Evolutionary conservation across 805 yeast genomes (phyloP), one percentile per base, ranked within the genome.

Genomic region (Pichia ethanolica): DNA sequence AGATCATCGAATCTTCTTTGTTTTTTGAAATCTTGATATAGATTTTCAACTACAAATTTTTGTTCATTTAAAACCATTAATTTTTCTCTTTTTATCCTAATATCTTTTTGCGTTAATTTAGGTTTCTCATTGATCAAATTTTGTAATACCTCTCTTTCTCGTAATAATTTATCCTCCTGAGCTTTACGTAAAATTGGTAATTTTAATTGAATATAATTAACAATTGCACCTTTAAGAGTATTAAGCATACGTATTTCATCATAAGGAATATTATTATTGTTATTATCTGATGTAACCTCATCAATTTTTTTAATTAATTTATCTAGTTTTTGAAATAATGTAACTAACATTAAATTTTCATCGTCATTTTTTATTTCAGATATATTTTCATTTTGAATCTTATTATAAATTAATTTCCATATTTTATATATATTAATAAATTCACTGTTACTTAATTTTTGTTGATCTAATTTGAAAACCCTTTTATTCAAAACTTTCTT

Each of bases 51-150:
- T 52, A 91, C 65, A 56, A 78, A 90, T 56, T 74, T 73, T 59
- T 90, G 98, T 61, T 90, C 98, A 52, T 83, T 83, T 60, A 89
- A 67, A 10, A 91, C 97, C 84, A 90, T 86, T 50, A 90, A 67
- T 55, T 84, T 83, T 56, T 89, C 91, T 42, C 93, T 67, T 30
- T 73, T 66, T 45, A 73, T 73, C 40, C 89, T 72, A 9, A 85
- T 75, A 53, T 82, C 76, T 45, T 65, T 68, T 57, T 77, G 73
- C 5, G 82, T 73, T 2, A 76, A 58, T 30, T 63, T 63, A 13
- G 54, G 54, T 38, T 42, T 47, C 3, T 42, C 36, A n/a, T 45
- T 35, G 12, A 42, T 35, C 3, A 50, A 13, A 6, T 44, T 44
- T 34, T 43, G 40, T n/a, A 50, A 39, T 9, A 36, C 32, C n/a